Evolutionary conservation across 768 basidiomycete genomes (phyloP).

Genomic region (Rhodosporidiobolus sp.): DNA sequence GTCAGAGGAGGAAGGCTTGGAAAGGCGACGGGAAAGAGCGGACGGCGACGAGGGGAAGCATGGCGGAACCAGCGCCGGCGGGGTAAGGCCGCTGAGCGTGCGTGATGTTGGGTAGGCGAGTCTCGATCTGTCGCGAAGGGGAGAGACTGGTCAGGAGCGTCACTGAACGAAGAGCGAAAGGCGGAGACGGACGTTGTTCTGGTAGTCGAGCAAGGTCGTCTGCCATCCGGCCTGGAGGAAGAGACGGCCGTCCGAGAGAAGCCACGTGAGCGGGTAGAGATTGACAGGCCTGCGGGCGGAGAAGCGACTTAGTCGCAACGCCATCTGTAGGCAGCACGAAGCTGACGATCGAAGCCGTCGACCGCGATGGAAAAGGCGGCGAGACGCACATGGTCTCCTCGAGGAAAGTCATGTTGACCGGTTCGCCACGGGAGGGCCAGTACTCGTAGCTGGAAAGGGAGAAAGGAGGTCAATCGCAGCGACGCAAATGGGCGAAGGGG

Average conservation of each 20-base stretch:
- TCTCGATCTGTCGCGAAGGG: no score
- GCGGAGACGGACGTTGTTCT: constrained; percentile 56
- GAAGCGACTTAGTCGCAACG: no score
- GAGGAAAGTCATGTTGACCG: constrained; percentile 25
- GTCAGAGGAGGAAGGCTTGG: no score
- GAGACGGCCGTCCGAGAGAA: constrained; percentile 54
- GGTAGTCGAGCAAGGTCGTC: constrained; percentile 59
- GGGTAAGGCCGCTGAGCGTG: constrained; percentile 69
- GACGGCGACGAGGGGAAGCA: constrained; percentile 68
- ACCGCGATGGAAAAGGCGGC: background rate
- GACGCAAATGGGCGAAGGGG: no score
- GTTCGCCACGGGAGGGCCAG: constrained; percentile 18
- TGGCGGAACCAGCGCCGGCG: constrained; percentile 78
- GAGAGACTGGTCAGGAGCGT: no score
- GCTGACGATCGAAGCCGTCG: no score
- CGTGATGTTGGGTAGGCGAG: constrained; percentile 54
- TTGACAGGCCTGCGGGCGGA: constrained; percentile 53
- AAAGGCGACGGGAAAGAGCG: no score
- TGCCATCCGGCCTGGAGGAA: constrained; percentile 46
- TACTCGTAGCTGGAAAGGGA: constrained; percentile 1
- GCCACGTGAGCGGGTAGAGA: constrained; percentile 72
- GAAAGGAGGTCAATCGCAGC: no score
- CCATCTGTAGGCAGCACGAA: no score
- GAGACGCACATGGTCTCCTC: constrained; percentile 55
- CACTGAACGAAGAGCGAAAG: no score